Percentiles rank a stretch among this genome's conserved stretches.
Evolutionary conservation across 2,329 filamentous ascomycete genomes (phyloP).

Genomic region (Neonectria faginata): DNA sequence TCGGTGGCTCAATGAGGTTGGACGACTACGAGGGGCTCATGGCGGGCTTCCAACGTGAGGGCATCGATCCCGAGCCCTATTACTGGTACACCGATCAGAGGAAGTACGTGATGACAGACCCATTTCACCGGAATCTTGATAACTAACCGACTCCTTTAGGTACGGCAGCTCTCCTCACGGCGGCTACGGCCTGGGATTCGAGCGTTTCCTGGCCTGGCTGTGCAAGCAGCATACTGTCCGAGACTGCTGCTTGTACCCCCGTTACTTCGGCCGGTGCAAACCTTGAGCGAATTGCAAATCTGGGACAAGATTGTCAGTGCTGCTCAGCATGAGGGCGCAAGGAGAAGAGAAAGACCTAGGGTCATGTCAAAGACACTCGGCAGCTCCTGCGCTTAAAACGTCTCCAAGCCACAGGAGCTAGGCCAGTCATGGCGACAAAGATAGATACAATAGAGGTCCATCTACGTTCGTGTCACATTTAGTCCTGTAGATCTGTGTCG

Average conservation of each 20-base stretch:
- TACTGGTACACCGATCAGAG: constrained; percentile 99
- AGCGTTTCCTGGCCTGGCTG: constrained; percentile 78
- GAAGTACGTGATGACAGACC: constrained; percentile 67
- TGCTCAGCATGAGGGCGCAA: neutral
- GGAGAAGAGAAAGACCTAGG: neutral
- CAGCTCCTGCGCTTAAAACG: neutral
- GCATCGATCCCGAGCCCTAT: constrained; percentile 85
- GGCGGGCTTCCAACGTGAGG: constrained; percentile 86
- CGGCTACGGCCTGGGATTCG: constrained; percentile 91
- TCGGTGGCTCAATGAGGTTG: constrained; percentile 97
- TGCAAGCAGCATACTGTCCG: constrained; percentile 73
- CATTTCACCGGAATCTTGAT: neutral
- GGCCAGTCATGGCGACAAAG: neutral
- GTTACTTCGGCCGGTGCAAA: constrained; percentile 85
- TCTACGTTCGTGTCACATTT: constrained; percentile 10
- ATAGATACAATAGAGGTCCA: constrained; percentile 18
- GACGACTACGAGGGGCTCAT: constrained; percentile 90
- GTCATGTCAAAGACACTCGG: neutral
- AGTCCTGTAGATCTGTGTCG: constrained; percentile 4
- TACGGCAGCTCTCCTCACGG: constrained; percentile 91
- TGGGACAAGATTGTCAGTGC: constrained; percentile 15
- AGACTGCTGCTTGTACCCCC: constrained; percentile 79
- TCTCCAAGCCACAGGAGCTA: neutral
- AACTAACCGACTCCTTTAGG: constrained; percentile 19
- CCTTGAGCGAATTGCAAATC: constrained; percentile 61